phyloP scores from a whole-genome alignment of 2,329 filamentous ascomycete species.

The Verticillium klebahnii region DNA sequence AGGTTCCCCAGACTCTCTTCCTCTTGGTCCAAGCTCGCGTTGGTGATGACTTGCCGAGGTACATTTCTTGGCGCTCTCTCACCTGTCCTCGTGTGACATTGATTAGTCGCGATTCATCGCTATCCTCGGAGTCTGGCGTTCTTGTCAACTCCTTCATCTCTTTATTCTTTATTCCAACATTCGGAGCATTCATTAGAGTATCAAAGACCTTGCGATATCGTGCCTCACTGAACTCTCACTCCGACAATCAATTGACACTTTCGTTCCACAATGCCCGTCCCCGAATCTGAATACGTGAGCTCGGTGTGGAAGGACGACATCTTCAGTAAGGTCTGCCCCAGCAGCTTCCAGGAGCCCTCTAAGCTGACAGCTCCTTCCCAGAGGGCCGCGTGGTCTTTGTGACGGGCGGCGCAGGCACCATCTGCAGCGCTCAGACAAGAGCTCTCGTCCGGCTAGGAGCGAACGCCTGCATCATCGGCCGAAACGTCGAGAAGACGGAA shows the following conservation, averaged over 20 bases:
- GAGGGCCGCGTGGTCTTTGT: constrained; percentile 89
- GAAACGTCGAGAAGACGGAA: constrained; percentile 85
- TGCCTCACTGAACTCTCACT: not conserved
- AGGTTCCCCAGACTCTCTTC: not conserved
- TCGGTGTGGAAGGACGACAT: constrained; percentile 82
- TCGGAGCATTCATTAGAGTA: not conserved
- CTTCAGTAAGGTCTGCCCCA: constrained; percentile 56
- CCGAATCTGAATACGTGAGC: constrained; percentile 73
- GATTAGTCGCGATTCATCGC: not conserved
- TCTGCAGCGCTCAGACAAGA: constrained; percentile 90
- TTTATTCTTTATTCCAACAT: too few species aligned
- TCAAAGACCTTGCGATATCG: not conserved
- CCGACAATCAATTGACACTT: not conserved
- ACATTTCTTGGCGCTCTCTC: not conserved
- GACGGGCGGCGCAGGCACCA: constrained; percentile 88
- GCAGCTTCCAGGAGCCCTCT: not conserved
- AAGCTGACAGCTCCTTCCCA: constrained; percentile 26
- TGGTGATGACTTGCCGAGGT: not conserved
- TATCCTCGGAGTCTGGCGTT: not conserved
- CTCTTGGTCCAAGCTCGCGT: not conserved
- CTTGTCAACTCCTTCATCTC: not conserved
- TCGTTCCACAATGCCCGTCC: constrained; percentile 55
- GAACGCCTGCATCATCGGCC: constrained; percentile 89
- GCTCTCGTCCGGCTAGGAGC: constrained; percentile 88
- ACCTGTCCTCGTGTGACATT: not conserved